Base-by-base conservation (phyloP, 2,329 filamentous ascomycete genomes). In the Colletotrichum lini region DNA sequence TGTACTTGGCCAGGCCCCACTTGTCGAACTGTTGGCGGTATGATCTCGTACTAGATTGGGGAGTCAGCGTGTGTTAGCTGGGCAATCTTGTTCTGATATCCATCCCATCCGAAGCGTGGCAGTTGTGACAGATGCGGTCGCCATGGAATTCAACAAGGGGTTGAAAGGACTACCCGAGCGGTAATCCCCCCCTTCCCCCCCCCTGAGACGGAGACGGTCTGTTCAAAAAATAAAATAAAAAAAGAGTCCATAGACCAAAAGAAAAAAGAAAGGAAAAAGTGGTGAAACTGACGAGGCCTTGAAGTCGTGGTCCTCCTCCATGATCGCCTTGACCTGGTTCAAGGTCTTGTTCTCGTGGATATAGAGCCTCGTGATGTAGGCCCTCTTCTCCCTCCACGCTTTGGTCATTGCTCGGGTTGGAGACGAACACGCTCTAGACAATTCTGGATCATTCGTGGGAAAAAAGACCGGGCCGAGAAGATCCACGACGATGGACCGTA, bases 1-100 rank as follows among this genome's bases (percentile, higher is more conserved):
- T 85, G 76, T 88, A 88, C 75, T 88, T 88, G 74, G 78, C 76
- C 52, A 86, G 73, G 4, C 78, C 74, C 86, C 86, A 88, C 69
- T 77, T 80, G 30, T 84, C 80, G 72, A 88, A 82, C 47, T 84
- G 80, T n/a, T 84, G 84, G 23, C 85, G 80, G 74, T 87, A 88
- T 3, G 86, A 84, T 62, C 86, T 83, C n/a, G 79, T 81, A 18
- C 79, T 80, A 23, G 12, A 16, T 23, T 38, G 9, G 13, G 2
- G 21, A 18, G 12, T 40, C 40, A 50, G 35, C 13, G 26, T 38
- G 2, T 57, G 45, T 62, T 47, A 58, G 45, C 40, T 30, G 6
- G n/a, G 23, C 35, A 26, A 21, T 21, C 18, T 40, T 40, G 10
- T 13, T 4, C 8, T 10, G 18, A 13, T 5, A 4, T 57, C 7